Evolutionary conservation across 2,329 filamentous ascomycete species (phyloP), one percentile per base, ranked within the genome.

Genomic region (Sclerotinia sclerotiorum): DNA sequence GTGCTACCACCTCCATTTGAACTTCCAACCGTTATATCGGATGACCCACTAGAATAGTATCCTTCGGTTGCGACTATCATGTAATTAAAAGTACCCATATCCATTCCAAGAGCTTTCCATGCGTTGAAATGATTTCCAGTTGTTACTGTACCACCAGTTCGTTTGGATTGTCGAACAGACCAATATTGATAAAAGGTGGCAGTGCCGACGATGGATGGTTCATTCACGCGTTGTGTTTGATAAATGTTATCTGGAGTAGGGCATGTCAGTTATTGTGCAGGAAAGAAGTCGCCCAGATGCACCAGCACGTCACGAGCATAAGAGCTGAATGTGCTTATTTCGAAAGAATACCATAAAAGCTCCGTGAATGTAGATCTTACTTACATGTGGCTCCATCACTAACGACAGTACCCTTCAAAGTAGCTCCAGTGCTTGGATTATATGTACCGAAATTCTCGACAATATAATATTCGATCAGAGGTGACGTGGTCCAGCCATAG

Each of bases 141-240:
- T 44, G 80, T 83, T 71, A 87, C 81, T 11, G 81, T 83, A 4
- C 84, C 85, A 65, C 80, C 78, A 35, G 79, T 79, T 61, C 84
- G 80, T 80, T 86, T 85, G 69, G 72, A 78, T 70, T 79, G 77
- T 69, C 84, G 81, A 29, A 86, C 81, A 27, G 81, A 83, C 83
- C 81, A 85, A 78, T 81, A 86, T 78, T 86, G 84, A 74, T 82
- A 77, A 75, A 85, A 85, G 68, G 82, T 84, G 49, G 73, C 70
- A 49, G 81, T 84, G 52, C 84, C 84, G 72, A 24, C 81, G 83
- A 80, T 85, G 86, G 81, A 70, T 24, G 72, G 70, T 35, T 68
- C 65, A 69, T 81, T 81, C 67, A 73, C 72, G 24, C 73, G 72
- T 72, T 81, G 80, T 64, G 79, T 77, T 17, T 75, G 73, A 70